Base-by-base conservation (phyloP, 495 filamentous ascomycete genomes). In the Neurospora pannonica region DNA sequence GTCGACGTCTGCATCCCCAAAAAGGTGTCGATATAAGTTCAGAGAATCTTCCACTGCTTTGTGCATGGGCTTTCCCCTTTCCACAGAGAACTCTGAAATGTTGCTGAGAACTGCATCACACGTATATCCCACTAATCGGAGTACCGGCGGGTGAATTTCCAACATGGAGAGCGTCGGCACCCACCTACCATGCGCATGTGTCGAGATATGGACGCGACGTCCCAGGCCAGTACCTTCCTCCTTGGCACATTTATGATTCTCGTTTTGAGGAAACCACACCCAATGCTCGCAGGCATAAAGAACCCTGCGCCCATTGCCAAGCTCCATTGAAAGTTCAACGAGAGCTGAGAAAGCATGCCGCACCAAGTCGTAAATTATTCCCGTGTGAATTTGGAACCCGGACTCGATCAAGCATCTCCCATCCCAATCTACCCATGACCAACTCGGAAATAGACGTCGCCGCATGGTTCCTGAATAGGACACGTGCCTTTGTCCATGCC, bases 401-500 rank as follows among this genome's bases (percentile, higher is more conserved):
- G 19, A 9, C 19, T 0, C 21, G 0, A 46, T 0, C 0, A n/a
- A 7, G 3, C 0, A 19, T 46, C 19, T 46, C 3, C 42, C 42
- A 6, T 71, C 0, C 72, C 72, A 71, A 2, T 67, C 72, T 0
- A 42, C 7, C 72, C 72, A 74, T 70, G 60, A 31, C 72, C 72
- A 74, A 1, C 72, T 70, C 0, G 72, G 72, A 24, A 74, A 74
- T 0, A 8, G 19, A 28, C 37, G 34, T 13, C 72, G 62, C 3
- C 72, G 21, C 19, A 36, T 36, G 2, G 70, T 60, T 7, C 19
- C 19, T 10, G 39, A 15, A 5, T 46, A n/a, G 38, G 42, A 2
- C 7, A 1, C 42, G 3, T 7, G 42, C 7, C 19, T 43, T 7
- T 43, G 42, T 43, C 9, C 42, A 7, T 7, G 42, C 15, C 38